A percentile compares a stretch with the other conserved stretches of the same genome.
These are phyloP conservation scores for Dactylonectria estremocensis DNA, from an alignment of 2,329 filamentous ascomycete genomes.

Conservation along the genomic window DNA sequence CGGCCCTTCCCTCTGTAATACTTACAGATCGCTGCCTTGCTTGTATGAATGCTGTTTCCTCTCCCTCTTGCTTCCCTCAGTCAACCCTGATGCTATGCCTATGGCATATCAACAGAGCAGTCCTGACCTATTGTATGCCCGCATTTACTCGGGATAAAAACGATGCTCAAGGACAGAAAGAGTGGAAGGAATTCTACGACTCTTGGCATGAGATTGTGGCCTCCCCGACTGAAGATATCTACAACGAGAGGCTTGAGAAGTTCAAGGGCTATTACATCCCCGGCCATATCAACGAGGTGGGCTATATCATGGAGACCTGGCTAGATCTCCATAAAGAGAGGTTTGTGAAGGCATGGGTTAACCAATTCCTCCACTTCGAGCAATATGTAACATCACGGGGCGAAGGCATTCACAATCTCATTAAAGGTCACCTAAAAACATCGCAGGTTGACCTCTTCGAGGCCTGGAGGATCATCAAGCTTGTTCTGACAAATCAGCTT, in stretches of 20 bases:
- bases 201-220: no score
- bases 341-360: conserved; percentile 40
- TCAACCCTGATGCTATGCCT: no score
- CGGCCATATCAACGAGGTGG: conserved; percentile 22
- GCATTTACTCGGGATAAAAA: no score
- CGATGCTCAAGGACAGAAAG: no score
- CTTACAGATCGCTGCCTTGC: no score
- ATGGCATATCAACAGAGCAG: no score
- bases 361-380: conserved; percentile 35
- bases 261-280: background rate
- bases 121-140: no score
- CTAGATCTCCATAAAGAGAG: conserved; percentile 43
- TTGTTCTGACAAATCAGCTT: conserved; percentile 1
- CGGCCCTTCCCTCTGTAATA: conserved; percentile 21
- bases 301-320: conserved; percentile 22
- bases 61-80: no score
- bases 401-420: conserved; percentile 1
- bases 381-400: conserved; percentile 33
- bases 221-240: no score
- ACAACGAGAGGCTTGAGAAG: no score
- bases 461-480: conserved; percentile 37
- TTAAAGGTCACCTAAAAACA: conserved; percentile 34
- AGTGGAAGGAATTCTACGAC: no score
- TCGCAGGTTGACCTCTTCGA: conserved; percentile 38
- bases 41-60: no score